Evolutionary conservation across 371 early-diverging fungal genomes (phyloP), one percentile per base, ranked within the genome.

Genomic region (Capniomyces stellatus): DNA sequence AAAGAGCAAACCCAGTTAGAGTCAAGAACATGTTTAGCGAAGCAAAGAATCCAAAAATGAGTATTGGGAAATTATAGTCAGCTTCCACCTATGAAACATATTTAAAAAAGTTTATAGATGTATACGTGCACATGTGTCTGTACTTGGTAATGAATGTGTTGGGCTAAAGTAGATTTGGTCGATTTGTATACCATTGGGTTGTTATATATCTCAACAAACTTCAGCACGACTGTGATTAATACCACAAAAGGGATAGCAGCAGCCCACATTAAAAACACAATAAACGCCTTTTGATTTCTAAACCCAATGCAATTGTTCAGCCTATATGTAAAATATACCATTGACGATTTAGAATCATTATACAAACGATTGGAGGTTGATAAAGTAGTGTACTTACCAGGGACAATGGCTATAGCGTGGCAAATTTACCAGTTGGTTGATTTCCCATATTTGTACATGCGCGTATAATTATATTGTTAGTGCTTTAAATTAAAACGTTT

Each of bases 291-390:
- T 57, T 77, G 72, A 54, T 83, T 85, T 30, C 57, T 51, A 56
- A 70, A 79, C 1, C 86, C 86, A 4, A 85, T 77, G 56, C 83
- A 83, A 51, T 75, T 77, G 56, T 80, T 79, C 21, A 83, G 58
- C 81, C 78, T 78, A 25, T 61, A 56, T 52, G 64, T 61, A 44
- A 35, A 10, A 10, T 6, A 35, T 62, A 63, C 43, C 41, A 53
- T 31, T 4, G 25, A 6, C 29, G n/a, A 3, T 42, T 10, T 18
- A 41, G 29, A n/a, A 13, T 28, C 22, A 35, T 58, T 40, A 28
- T 44, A 43, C n/a, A 57, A 52, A 1, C 54, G 15, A 35, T 10
- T 35, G 15, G 35, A 35, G 6, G 15, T 6, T 35, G 35, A 35
- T 35, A 10, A 35, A 35, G 35, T 35, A 35, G 35, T 10, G 6